Conservation (phyloP, 768 basidiomycete genomes). For the Hemileccinum impolitum region DNA sequence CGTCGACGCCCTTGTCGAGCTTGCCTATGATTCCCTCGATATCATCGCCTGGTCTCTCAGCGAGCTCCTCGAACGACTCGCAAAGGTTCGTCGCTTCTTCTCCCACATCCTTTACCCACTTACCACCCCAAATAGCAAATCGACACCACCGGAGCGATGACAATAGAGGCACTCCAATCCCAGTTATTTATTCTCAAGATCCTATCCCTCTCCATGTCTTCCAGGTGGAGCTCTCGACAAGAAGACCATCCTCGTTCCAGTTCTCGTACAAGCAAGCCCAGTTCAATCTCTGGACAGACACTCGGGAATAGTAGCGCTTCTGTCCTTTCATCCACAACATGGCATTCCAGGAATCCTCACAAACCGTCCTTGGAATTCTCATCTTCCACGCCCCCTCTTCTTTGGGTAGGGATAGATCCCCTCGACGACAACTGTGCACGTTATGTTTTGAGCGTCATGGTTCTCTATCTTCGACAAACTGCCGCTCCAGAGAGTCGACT, state of each 20-base stretch:
- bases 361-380: slow-evolving; percentile 43
- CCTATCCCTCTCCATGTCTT: slow-evolving; percentile 70
- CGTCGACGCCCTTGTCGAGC: slow-evolving; percentile 74
- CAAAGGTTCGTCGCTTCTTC: slow-evolving; percentile 52
- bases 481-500: slow-evolving; percentile 50
- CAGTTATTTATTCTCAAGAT: slow-evolving; percentile 85
- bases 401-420: slow-evolving; percentile 64
- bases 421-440: slow-evolving; percentile 80
- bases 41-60: slow-evolving; percentile 77
- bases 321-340: slow-evolving; percentile 28
- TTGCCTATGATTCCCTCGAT: slow-evolving; percentile 73
- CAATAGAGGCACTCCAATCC: slow-evolving; percentile 78
- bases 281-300: slow-evolving; percentile 30
- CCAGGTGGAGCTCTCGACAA: slow-evolving; percentile 59
- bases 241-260: slow-evolving; percentile 38
- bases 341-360: slow-evolving; percentile 27
- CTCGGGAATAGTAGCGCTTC: slow-evolving; percentile 34
- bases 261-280: slow-evolving; percentile 42
- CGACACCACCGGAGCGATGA: slow-evolving; percentile 47
- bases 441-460: slow-evolving; percentile 80
- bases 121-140: slow-evolving; percentile 42
- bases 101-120: slow-evolving; percentile 11
- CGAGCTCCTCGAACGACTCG: slow-evolving; percentile 73
- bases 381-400: slow-evolving; percentile 32
- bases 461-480: slow-evolving; percentile 76